Base-by-base conservation (phyloP, 129 eudicot genomes). In the Pulicaria dysenterica region DNA sequence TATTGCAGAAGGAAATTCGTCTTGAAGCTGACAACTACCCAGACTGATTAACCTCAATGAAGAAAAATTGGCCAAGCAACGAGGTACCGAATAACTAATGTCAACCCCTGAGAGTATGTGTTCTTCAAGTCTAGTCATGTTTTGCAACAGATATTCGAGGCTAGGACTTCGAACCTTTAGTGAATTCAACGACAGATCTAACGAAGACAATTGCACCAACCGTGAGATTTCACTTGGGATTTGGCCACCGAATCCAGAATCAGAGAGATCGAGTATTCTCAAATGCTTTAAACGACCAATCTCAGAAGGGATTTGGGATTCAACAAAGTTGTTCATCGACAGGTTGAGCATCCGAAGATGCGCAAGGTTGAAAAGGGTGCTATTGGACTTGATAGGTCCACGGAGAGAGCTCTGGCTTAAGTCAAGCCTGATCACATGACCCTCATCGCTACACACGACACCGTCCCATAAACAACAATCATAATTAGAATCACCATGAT, bases 391-490 rank as follows among this genome's bases (percentile, higher is more conserved):
- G 47, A 72, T 59, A 16, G 14, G 37, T n/a, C 77, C 68, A 15
- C 15, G 9, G 3, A 72, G 69, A 72, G 8, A 72, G 9, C 77
- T 45, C 47, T 39, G n/a, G 34, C 56, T 43, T 45, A 71, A 46
- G 66, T 71, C 76, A 71, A 71, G 76, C 8, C 76, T 67, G 8
- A 71, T 58, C 76, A 71, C 76, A 13, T 44, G 67, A 40, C 57
- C 45, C 1, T 69, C 50, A 17, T 37, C n/a, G n/a, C 15, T 69
- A 12, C 68, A 72, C 19, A 12, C 67, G 46, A 72, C 69, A 17
- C 68, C 77, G 46, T 72, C 46, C 77, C 77, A 72, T 6, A 8
- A 31, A 19, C 77, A 72, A 48, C 77, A 72, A 72, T 72, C 77
- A 12, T 19, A 63, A 40, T 63, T 34, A 12, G 19, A 42, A 53